phyloP scores from a whole-genome alignment of 306 rosid species.

The Trichosanthes cucumerina region DNA sequence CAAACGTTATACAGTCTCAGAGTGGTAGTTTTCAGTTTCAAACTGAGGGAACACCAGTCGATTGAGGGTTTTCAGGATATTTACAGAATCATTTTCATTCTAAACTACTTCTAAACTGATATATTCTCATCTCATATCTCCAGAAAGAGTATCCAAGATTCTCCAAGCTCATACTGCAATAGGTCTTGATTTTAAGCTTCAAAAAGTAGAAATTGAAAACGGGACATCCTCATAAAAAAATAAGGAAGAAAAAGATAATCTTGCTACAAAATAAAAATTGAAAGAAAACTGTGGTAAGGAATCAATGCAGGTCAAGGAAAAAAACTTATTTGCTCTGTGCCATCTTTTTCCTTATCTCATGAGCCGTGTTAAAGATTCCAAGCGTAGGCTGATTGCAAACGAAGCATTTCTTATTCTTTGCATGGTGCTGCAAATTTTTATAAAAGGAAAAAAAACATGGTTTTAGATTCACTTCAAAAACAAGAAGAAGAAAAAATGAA shows the following conservation, averaged over 20 bases:
- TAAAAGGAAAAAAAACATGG: neutral
- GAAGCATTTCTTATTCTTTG: slow-evolving; percentile 75
- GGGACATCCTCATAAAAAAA: neutral
- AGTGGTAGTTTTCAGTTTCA: neutral
- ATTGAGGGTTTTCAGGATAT: neutral
- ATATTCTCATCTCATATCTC: neutral
- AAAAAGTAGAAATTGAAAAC: neutral
- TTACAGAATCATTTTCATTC: neutral
- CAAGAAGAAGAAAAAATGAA: neutral
- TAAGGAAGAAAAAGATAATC: neutral
- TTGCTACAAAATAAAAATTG: neutral
- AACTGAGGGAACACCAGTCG: neutral
- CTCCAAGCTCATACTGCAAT: neutral
- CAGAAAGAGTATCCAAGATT: neutral
- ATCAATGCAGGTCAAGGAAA: neutral
- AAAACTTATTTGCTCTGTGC: slow-evolving; percentile 35
- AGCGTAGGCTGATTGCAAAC: slow-evolving; percentile 73
- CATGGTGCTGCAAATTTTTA: slow-evolving; percentile 41
- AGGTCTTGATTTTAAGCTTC: neutral
- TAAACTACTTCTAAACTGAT: neutral
- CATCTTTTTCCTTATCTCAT: slow-evolving; percentile 47
- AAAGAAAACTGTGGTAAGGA: neutral
- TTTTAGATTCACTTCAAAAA: neutral
- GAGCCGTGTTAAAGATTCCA: slow-evolving; percentile 65
- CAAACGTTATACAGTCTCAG: neutral